Conservation (phyloP, 768 basidiomycete genomes). For the Gloeophyllum trabeum region DNA sequence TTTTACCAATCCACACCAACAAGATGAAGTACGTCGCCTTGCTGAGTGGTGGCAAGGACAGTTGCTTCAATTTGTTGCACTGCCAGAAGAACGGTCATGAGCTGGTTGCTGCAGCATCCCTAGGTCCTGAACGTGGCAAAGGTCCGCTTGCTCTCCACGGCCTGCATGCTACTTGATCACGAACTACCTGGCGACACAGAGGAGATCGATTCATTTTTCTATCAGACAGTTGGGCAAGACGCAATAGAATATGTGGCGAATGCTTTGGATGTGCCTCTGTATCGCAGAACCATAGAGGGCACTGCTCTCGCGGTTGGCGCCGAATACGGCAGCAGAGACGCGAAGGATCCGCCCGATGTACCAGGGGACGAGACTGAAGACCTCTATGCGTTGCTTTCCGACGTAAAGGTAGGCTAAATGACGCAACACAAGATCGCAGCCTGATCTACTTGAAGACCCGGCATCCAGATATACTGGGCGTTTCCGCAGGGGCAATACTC, state of each 20-base stretch:
- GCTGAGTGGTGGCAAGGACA: slow-evolving; percentile 96
- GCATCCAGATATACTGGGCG: slow-evolving; percentile 76
- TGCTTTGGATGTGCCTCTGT: slow-evolving; percentile 81
- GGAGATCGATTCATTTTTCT: slow-evolving; percentile 96
- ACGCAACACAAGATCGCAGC: neutral
- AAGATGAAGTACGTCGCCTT: slow-evolving; percentile 87
- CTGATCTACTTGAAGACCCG: slow-evolving; percentile 30
- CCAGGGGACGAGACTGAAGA: slow-evolving; percentile 95
- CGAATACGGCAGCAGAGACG: slow-evolving; percentile 72
- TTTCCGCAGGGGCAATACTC: slow-evolving; percentile 93
- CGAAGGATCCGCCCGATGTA: slow-evolving; percentile 34
- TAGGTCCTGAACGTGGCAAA: slow-evolving; percentile 77
- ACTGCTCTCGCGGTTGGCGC: slow-evolving; percentile 67
- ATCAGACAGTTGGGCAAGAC: slow-evolving; percentile 98
- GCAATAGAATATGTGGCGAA: slow-evolving; percentile 79
- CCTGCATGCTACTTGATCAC: slow-evolving; percentile 9
- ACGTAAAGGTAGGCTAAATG: slow-evolving; percentile 56
- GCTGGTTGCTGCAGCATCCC: slow-evolving; percentile 79
- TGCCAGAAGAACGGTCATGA: slow-evolving; percentile 80
- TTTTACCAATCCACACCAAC: too few relatives aligned
- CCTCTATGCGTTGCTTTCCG: slow-evolving; percentile 56
- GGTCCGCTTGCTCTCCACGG: slow-evolving; percentile 36
- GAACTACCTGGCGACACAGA: slow-evolving; percentile 38
- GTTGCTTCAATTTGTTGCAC: slow-evolving; percentile 90
- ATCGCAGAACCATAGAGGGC: slow-evolving; percentile 72